Evolutionary conservation across 2,329 filamentous ascomycete genomes (phyloP), one percentile per base, ranked within the genome.

Genomic region (Thelonectria rubi): DNA sequence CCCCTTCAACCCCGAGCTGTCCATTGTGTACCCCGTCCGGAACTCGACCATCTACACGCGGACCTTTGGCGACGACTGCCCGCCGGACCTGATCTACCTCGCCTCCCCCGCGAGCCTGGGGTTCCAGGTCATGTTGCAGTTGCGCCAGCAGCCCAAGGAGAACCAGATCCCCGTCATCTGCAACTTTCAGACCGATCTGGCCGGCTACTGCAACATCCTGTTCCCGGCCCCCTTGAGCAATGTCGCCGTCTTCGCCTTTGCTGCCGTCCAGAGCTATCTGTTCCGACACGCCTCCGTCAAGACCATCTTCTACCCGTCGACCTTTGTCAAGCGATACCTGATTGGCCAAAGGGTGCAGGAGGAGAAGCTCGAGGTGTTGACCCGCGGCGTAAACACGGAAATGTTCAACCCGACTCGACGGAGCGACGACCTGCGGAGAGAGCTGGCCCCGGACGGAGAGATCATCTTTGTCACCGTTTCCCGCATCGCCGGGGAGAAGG

Each of bases 131-230:
- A 82, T 91, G 75, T 79, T 91, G n/a, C 88, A 91, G 72, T 77
- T 90, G 52, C 82, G 86, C 46, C 88, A 90, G 66, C 81, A 90
- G 55, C 78, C 80, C 14, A 74, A 73, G 20, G 78, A 83, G 32
- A 79, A 80, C 9, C 86, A 87, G 43, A 82, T 88, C 1, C 85
- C 85, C 2, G 79, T 90, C 2, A 80, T 91, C 45, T 84, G 88
- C 72, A 92, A 91, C 73, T 91, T 91, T 66, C 89, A 91, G 74
- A 92, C 89, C 1, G 89, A 91, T 71, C 78, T 92, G 10, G 86
- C 87, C 0, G 88, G 88, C 2, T 92, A 91, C 73, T 88, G 87
- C 69, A 82, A 85, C 50, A 90, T 91, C 52, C 78, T 92, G n/a
- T 89, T 92, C 62, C 87, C 88, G 0, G 77, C 80, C 1, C 87